Evolutionary conservation across 179 eudicot species (phyloP), one percentile per base, ranked within the genome.

Genomic region (Carnegiea gigantea): DNA sequence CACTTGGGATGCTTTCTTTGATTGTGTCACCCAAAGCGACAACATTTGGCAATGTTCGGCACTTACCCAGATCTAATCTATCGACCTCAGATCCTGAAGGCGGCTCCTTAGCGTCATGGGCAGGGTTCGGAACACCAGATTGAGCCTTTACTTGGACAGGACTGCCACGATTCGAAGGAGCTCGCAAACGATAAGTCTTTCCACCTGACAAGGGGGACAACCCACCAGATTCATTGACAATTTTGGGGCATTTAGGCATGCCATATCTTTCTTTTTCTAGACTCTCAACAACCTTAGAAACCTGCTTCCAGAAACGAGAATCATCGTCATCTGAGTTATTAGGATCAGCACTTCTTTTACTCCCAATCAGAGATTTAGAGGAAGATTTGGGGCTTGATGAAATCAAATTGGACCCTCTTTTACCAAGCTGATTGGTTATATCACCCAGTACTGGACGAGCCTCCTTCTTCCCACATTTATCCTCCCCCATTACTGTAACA

Each of bases 401-500:
- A 79, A 86, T 75, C 53, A 75, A 72, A 15, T 81, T 75, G 59
- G 77, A 81, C 38, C 83, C 91, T 85, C 94, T 85, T 82, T 91
- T 91, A 12, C 87, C 91, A n/a, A 84, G 46, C 73, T 83, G 89
- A 84, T 94, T 94, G 2, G 95, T 90, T 26, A 94, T 82, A 80
- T 93, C 91, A 1, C 91, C 94, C 46, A 94, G 79, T 13, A 74
- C 90, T 1, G 84, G 78, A 75, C 95, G 89, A 13, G 38, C 26
- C 75, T 82, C 83, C 1, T 70, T 70, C 75, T 80, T 81, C n/a
- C 80, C 89, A 57, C 88, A 77, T 80, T 85, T 89, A 59, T 80
- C 87, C 48, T 84, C 88, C 51, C 84, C 86, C 98, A 92, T 93
- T 26, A 20, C n/a, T 76, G n/a, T 9, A 70, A 36, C 33, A 13